phyloP scores from a whole-genome alignment of 345 rosid genomes.

The Melastoma malabathricum region DNA sequence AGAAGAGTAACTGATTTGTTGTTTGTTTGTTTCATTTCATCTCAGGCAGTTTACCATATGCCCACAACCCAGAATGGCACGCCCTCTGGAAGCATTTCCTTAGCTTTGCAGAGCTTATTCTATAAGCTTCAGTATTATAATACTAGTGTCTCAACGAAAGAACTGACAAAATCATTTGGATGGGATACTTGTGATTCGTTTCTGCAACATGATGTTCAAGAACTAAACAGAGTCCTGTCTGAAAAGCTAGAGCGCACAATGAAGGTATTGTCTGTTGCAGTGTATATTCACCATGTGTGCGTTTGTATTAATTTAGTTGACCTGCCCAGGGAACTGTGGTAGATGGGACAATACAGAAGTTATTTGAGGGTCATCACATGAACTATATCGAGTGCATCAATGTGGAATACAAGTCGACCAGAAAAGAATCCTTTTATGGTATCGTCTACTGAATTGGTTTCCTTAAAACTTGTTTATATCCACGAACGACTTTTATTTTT shows the following conservation, averaged over 20 bases:
- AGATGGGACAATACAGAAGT: constrained; percentile 92
- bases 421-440: constrained; percentile 98
- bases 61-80: constrained; percentile 96
- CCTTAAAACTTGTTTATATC: no score
- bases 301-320: not conserved
- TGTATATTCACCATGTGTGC: constrained; percentile 1
- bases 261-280: constrained; percentile 47
- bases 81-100: constrained; percentile 89
- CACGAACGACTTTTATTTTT: no score
- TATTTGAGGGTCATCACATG: constrained; percentile 98
- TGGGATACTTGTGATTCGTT: constrained; percentile 99
- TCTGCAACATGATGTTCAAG: constrained; percentile 99
- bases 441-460: constrained; percentile 7
- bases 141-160: constrained; percentile 90
- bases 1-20: not conserved
- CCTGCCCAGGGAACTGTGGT: constrained; percentile 79
- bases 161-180: constrained; percentile 91
- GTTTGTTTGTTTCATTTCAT: constrained; percentile 2
- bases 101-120: constrained; percentile 93
- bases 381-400: constrained; percentile 95
- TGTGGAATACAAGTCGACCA: constrained; percentile 86
- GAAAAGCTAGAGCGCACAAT: constrained; percentile 96
- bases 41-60: constrained; percentile 98
- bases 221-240: constrained; percentile 80
- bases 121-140: constrained; percentile 91